A percentile compares a stretch with the other conserved stretches of the same genome.
These are phyloP conservation scores for Trichoderma virens DNA, from an alignment of 495 filamentous ascomycete species.

Conservation along the genomic window DNA sequence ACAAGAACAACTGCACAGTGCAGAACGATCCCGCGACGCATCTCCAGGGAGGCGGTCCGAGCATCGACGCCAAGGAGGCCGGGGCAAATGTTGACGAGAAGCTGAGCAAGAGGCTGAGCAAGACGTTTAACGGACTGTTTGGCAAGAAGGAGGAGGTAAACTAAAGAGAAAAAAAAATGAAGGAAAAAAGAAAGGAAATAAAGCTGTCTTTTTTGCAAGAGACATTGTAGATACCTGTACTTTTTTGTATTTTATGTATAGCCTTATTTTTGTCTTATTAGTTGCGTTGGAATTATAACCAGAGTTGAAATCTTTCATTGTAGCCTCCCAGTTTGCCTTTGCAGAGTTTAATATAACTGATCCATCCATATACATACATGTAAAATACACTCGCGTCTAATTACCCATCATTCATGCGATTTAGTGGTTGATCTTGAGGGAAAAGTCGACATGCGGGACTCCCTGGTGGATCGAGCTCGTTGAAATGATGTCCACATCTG, in stretches of 20 bases:
- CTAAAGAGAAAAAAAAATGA: neutral
- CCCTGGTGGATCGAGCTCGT: conserved; percentile 97
- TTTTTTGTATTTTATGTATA: conserved; percentile 2
- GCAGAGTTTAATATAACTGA: neutral
- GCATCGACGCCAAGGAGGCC: neutral
- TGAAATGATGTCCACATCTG: conserved; percentile 88
- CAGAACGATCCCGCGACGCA: conserved; percentile 8
- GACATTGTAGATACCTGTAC: neutral
- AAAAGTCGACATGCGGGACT: conserved; percentile 87
- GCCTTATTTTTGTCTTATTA: neutral
- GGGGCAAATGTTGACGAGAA: conserved; percentile 4
- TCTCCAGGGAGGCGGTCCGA: conserved; percentile 2
- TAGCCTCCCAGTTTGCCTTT: neutral
- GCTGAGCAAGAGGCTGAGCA: conserved; percentile 7
- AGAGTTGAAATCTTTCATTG: neutral
- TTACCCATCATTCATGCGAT: neutral
- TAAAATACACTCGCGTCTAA: neutral
- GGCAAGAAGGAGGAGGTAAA: neutral
- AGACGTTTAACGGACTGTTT: conserved; percentile 3
- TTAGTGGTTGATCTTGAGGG: conserved; percentile 70
- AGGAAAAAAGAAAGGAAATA: neutral
- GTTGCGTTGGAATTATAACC: neutral
- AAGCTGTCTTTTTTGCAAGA: neutral
- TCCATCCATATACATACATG: neutral
- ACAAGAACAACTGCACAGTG: conserved; percentile 4